A percentile compares a stretch with the other conserved stretches of the same genome.
These are phyloP conservation scores for Blepharisma stoltei DNA, from an alignment of 73 alveolate genomes.

Conservation along the genomic window DNA sequence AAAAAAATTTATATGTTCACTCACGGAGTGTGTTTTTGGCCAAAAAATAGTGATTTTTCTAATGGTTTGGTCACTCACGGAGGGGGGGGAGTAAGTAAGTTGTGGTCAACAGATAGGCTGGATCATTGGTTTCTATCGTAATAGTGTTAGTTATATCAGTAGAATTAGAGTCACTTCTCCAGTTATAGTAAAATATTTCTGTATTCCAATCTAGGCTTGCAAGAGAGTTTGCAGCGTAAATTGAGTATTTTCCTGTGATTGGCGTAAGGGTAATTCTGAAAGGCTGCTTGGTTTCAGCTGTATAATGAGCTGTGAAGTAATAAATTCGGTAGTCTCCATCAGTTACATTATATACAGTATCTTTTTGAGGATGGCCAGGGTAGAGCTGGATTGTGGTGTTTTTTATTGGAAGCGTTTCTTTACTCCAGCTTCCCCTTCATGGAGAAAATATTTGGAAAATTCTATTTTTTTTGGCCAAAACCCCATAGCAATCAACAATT, in stretches of 20 bases:
- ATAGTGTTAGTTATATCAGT: neutral
- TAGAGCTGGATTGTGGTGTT: conserved; percentile 21
- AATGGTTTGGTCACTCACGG: too few relatives aligned
- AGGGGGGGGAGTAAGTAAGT: too few relatives aligned
- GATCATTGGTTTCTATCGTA: neutral
- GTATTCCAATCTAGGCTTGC: neutral
- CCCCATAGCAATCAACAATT: too few relatives aligned
- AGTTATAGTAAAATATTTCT: conserved; percentile 3
- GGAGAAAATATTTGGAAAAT: too few relatives aligned
- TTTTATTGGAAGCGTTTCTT: neutral
- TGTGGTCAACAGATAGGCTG: neutral
- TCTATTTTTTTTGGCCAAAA: too few relatives aligned
- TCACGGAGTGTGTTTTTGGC: too few relatives aligned
- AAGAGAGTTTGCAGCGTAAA: neutral
- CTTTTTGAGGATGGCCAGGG: conserved; percentile 29
- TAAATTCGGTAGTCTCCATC: conserved; percentile 24
- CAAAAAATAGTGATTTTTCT: too few relatives aligned
- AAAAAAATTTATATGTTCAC: too few relatives aligned
- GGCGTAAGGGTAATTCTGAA: conserved; percentile 23
- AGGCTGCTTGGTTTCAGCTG: neutral
- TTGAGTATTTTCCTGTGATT: conserved; percentile 20
- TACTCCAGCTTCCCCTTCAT: too few relatives aligned
- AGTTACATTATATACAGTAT: neutral
- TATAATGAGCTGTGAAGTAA: neutral
- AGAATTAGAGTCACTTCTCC: conserved; percentile 1